Evolutionary conservation across 371 early-diverging fungal genomes (phyloP).

Genomic region (Apophysomyces trapeziformis): DNA sequence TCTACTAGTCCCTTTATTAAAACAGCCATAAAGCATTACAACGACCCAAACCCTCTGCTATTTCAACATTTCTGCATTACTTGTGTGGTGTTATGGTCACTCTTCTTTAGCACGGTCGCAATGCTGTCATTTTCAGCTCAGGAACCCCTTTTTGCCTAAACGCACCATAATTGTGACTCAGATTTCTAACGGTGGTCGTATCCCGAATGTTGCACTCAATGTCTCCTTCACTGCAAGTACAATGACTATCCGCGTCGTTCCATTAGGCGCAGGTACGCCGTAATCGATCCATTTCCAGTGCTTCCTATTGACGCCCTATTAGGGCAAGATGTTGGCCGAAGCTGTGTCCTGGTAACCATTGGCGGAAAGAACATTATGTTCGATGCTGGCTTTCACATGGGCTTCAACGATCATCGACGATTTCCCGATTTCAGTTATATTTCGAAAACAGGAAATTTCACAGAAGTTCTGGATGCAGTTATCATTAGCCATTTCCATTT

Average conservation of each 20-base stretch:
- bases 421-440: conserved; percentile 99
- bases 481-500: conserved; percentile 97
- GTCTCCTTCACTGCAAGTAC: background rate
- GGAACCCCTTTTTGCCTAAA: too few species aligned
- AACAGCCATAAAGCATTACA: too few species aligned
- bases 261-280: conserved; percentile 54
- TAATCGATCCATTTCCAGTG: conserved; percentile 20
- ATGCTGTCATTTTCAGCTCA: too few species aligned
- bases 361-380: conserved; percentile 95
- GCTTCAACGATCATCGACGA: conserved; percentile 92
- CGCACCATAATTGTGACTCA: too few species aligned
- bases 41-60: too few species aligned
- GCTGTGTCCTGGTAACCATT: conserved; percentile 89
- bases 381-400: conserved; percentile 97
- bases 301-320: conserved; percentile 30
- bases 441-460: conserved; percentile 82
- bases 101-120: too few species aligned
- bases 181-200: too few species aligned
- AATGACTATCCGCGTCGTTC: conserved; percentile 60
- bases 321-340: conserved; percentile 92
- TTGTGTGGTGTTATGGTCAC: too few species aligned
- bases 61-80: too few species aligned
- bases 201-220: background rate
- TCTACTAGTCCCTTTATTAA: too few species aligned
- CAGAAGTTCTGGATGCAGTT: conserved; percentile 87